Base-by-base conservation (phyloP, 495 filamentous ascomycete species). In the Talaromyces adpressus region DNA sequence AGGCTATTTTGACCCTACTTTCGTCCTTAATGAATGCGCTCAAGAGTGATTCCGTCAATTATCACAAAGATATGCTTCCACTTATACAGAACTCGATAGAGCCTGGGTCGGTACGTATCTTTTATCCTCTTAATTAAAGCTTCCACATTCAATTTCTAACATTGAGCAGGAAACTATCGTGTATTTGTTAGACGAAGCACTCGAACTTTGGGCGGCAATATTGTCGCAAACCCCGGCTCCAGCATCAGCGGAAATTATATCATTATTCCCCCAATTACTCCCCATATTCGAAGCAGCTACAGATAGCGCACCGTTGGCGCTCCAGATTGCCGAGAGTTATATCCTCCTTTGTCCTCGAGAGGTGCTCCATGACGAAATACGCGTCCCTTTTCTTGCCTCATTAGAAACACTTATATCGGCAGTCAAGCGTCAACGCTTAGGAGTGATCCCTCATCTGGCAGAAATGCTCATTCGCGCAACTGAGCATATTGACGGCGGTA, bases 121-220 rank as follows among this genome's bases (percentile, higher is more conserved):
- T 52, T 12, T 4, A 22, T 61, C 9, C 7, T 11, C 29, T 12
- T 22, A 2, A 14, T 49, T 9, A 23, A 11, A 11, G 14, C 47
- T 32, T 36, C 7, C 58, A 41, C 8, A 51, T 14, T 47, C 8
- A 2, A 11, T 23, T 23, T 52, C 68, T 72, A 53, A 71, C 58
- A 12, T 12, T 34, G 2, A n/a, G 9, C 51, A 85, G 83, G 84
- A 92, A 32, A 85, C 88, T 30, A 85, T 90, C 65, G 71, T 95
- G 6, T 94, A 96, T 69, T 86, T 98, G 7, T 82, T 96, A 11
- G 94, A 98, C 63, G 94, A 98, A 68, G 90, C 92, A 0, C 78
- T 98, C 12, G 92, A 97, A 32, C 83, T 98, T 23, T 97, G 92
- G 92, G 79, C 83, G 18, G 80, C 87, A 1, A 83, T 96, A n/a